Evolutionary conservation across 768 basidiomycete genomes (phyloP).

Genomic region (Amanita polypyramis): DNA sequence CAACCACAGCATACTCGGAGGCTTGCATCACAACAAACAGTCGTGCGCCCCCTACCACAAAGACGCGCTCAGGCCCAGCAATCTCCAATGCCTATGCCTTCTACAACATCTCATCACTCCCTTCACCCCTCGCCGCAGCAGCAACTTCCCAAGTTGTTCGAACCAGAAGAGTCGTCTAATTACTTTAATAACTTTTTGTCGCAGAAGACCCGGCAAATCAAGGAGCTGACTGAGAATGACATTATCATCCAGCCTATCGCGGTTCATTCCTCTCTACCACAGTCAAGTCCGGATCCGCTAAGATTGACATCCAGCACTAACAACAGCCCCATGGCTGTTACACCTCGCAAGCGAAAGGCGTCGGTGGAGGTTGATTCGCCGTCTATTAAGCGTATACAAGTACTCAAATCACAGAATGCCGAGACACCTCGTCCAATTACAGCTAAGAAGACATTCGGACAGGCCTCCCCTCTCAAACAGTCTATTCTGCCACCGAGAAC

Average conservation of each 20-base stretch:
- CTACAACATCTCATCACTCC: neutral
- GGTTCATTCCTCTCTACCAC: conserved; percentile 14
- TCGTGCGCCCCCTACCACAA: neutral
- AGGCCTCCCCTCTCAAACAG: conserved; percentile 6
- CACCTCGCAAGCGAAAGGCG: conserved; percentile 66
- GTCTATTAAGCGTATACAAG: conserved; percentile 46
- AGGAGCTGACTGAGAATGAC: conserved; percentile 8
- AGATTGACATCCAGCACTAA: conserved; percentile 24
- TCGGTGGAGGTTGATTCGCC: conserved; percentile 52
- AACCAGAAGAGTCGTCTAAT: conserved; percentile 45
- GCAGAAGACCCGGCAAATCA: conserved; percentile 38
- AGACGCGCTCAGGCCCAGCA: neutral
- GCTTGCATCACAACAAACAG: conserved; percentile 7
- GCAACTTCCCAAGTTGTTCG: conserved; percentile 22
- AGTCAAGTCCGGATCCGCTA: conserved; percentile 48
- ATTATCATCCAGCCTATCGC: conserved; percentile 10
- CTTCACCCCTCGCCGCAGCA: conserved; percentile 14
- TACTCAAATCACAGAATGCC: conserved; percentile 15
- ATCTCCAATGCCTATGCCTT: neutral
- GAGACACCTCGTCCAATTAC: conserved; percentile 10
- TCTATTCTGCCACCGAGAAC: neutral
- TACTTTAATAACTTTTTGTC: conserved; percentile 65
- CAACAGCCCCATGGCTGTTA: conserved; percentile 21
- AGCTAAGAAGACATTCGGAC: conserved; percentile 3
- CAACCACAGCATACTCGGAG: conserved; percentile 5